Evolutionary conservation across 2,329 filamentous ascomycete genomes (phyloP).

Genomic region (Cladosporium velox): DNA sequence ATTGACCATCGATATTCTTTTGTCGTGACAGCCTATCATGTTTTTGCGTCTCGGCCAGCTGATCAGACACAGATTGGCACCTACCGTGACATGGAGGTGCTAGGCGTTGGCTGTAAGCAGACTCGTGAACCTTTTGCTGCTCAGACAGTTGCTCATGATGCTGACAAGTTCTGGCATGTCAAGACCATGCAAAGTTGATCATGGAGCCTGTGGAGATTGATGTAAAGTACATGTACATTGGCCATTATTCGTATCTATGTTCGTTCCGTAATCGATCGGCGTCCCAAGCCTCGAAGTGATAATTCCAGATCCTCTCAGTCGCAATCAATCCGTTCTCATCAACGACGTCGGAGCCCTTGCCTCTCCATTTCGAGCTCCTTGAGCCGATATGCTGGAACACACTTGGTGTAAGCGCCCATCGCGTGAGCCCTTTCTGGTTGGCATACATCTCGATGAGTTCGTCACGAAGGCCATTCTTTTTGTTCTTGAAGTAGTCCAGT

Average conservation of each 20-base stretch:
- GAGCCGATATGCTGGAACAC: constrained; percentile 7
- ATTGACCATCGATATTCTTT: constrained; percentile 13
- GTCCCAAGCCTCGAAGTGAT: constrained; percentile 4
- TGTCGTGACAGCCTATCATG: neutral
- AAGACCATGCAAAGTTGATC: neutral
- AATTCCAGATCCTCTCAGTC: constrained; percentile 1
- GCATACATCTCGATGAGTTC: constrained; percentile 4
- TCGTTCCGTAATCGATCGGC: neutral
- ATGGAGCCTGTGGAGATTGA: neutral
- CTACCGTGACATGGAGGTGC: neutral
- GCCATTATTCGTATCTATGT: neutral
- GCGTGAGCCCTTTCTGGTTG: neutral
- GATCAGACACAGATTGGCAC: neutral
- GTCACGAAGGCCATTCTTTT: neutral
- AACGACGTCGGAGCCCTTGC: neutral
- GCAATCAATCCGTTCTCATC: constrained; percentile 1
- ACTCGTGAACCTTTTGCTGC: neutral
- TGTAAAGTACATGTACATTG: neutral
- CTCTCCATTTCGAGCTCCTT: constrained; percentile 4
- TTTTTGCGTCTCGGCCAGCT: neutral
- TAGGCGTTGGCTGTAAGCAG: neutral
- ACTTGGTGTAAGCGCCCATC: constrained; percentile 6
- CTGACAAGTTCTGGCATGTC: neutral
- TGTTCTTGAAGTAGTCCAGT: constrained; percentile 4
- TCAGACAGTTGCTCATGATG: neutral